Base-by-base conservation (phyloP, 2,329 filamentous ascomycete genomes). In the Exophiala lecanii-corni region DNA sequence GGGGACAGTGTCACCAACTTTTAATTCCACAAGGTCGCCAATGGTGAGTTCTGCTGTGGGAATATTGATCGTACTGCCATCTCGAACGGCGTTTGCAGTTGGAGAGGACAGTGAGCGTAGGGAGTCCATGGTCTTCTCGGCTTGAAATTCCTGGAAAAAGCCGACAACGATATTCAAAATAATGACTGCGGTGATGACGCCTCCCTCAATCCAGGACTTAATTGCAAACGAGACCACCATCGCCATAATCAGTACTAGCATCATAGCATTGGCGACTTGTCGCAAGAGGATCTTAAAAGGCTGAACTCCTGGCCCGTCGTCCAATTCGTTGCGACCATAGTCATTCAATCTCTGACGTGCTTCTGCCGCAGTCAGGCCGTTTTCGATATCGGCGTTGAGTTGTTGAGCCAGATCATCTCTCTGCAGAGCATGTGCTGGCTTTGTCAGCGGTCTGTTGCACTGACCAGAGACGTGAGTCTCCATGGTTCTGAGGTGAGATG, bases 211-310 rank as follows among this genome's bases (percentile, higher is more conserved):
- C 63, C 70, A 81, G 9, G 76, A 78, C 47, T 69, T 60, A 43
- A 79, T 79, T 28, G 70, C 75, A 49, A 76, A 78, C 36, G 71
- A 76, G 39, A 77, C 72, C 32, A 64, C 68, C 74, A 79, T 80
- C 42, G 72, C 76, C 41, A 75, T 65, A 39, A 78, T 75, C 37
- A 81, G 66, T 39, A 67, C 81, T 61, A 85, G 61, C 51, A 78
- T 84, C 76, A 85, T 77, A 10, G 81, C 81, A 61, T 85, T 85
- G 46, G 79, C 79, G 39, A 84, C 68, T 57, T 85, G 81, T 21
- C 74, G 70, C 36, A 84, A 66, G 16, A 85, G 63, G 47, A 85
- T 84, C 55, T 82, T 89, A 56, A 74, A 81, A 71, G 83, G 81
- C 74, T 59, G 76, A 36, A 89, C 80, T 18, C 76, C 77, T 19